A percentile compares a stretch with the other conserved stretches of the same genome.
Conservation (phyloP, 352 stramenopile species). For the Globisporangium viniferum region DNA sequence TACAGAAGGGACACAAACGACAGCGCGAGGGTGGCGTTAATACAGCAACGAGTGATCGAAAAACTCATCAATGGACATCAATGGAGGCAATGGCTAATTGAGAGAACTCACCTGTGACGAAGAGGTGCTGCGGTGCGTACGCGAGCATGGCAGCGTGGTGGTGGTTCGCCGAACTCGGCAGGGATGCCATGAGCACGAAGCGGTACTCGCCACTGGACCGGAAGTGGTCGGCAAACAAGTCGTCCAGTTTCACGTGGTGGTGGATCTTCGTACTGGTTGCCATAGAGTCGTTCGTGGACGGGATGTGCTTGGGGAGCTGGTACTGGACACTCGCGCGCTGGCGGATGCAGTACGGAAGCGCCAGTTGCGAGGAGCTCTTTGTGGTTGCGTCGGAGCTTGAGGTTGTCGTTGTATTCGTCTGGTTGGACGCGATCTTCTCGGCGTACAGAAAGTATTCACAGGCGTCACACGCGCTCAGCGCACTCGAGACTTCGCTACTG, state of each 20-base stretch:
- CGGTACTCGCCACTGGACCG: conserved; percentile 25
- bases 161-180: conserved; percentile 25
- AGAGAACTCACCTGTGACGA: conserved; percentile 18
- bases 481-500: neutral
- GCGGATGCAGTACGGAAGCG: conserved; percentile 25
- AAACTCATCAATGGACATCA: neutral
- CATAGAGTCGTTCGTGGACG: neutral
- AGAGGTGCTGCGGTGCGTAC: conserved; percentile 24
- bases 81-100: neutral
- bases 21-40: neutral
- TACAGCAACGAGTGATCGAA: neutral
- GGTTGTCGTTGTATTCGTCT: neutral
- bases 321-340: conserved; percentile 18
- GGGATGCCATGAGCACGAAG: conserved; percentile 29
- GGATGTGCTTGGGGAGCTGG: conserved; percentile 11
- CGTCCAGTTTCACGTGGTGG: conserved; percentile 18
- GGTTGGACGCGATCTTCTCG: conserved; percentile 14
- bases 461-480: conserved; percentile 10
- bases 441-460: conserved; percentile 33
- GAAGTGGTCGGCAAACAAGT: conserved; percentile 30
- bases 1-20: neutral
- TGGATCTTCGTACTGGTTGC: neutral
- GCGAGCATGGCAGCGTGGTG: conserved; percentile 24
- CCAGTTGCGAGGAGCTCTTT: conserved; percentile 5
- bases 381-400: neutral